Evolutionary conservation across 495 filamentous ascomycete genomes (phyloP), one percentile per base, ranked within the genome.

Genomic region (Articulospora tetracladia): DNA sequence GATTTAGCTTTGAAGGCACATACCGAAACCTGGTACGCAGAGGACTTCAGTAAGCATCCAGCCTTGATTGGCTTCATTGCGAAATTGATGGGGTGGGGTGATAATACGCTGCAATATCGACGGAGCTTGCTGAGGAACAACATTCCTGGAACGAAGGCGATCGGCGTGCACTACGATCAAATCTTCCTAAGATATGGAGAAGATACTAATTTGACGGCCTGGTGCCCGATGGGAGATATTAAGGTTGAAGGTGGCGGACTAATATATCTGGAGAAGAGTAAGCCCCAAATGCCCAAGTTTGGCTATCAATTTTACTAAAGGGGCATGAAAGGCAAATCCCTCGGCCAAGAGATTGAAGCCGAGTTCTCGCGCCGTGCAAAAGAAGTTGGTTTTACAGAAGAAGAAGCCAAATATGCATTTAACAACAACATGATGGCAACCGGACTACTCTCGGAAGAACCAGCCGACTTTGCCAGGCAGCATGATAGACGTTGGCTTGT

Each of bases 161-260:
- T 83, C 55, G 83, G 81, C 0, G 80, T 87, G 0, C 85, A 87
- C 63, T 87, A 87, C 63, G 85, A 88, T 63, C 83, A 86, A 67
- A 83, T 85, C 26, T 88, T 87, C 68, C 70, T 88, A n/a, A 68
- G 84, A 1, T 66, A 80, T 59, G 84, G 83, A 0, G 79, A 82
- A 27, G 75, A 80, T 7, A 82, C 79, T 1, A 77, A 74, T 59
- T 62, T 87, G 6, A 88, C 84, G 19, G 83, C 83, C 4, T 88
- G 85, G 85, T 81, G 85, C 0, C 85, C 84, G 0, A 85, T 87
- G 32, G 84, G 84, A 0, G 82, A 87, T 65, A 72, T 85, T 17
- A 74, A 74, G 34, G 17, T 83, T 1, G 77, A 75, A 56, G 84
- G 84, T 0, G 83, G 85, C 0, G 85, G 84, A 0, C 63, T 88